Evolutionary conservation across 2,329 filamentous ascomycete species (phyloP).

Genomic region (Neobulgaria alba): DNA sequence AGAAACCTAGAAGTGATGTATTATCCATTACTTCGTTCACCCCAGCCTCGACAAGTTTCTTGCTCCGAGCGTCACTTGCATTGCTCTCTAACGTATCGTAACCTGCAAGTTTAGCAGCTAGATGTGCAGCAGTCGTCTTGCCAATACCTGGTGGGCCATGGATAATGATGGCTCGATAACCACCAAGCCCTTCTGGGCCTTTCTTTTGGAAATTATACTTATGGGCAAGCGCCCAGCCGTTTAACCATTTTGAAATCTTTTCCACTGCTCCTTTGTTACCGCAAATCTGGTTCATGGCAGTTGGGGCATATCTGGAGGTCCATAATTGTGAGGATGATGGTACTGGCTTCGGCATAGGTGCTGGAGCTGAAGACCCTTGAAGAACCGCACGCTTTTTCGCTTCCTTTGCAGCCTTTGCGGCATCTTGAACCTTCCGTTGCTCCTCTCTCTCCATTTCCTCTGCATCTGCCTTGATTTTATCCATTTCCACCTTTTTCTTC

Average conservation of each 20-base stretch:
- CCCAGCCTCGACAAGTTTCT: slow-evolving; percentile 84
- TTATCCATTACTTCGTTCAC: slow-evolving; percentile 90
- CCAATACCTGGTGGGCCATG: slow-evolving; percentile 94
- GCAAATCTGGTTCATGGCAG: slow-evolving; percentile 77
- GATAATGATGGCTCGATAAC: slow-evolving; percentile 83
- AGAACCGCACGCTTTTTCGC: slow-evolving; percentile 24
- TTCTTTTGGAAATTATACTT: slow-evolving; percentile 74
- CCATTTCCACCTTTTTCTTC: slow-evolving; percentile 77
- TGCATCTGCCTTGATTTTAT: slow-evolving; percentile 71
- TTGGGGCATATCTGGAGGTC: slow-evolving; percentile 93
- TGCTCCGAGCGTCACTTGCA: slow-evolving; percentile 90
- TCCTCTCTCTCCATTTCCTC: slow-evolving; percentile 82
- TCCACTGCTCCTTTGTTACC: slow-evolving; percentile 90
- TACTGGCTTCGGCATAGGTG: slow-evolving; percentile 33
- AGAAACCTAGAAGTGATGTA: slow-evolving; percentile 85
- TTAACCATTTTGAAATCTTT: slow-evolving; percentile 81
- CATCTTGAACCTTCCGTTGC: slow-evolving; percentile 44
- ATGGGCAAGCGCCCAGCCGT: slow-evolving; percentile 69
- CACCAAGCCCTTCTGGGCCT: slow-evolving; percentile 77
- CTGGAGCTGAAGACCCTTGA: slow-evolving; percentile 32
- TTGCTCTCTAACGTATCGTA: slow-evolving; percentile 94
- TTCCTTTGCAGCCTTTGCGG: slow-evolving; percentile 40
- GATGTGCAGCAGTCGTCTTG: slow-evolving; percentile 93
- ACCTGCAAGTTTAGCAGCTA: slow-evolving; percentile 85
- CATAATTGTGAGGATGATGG: slow-evolving; percentile 60